Conservation (phyloP, 768 basidiomycete genomes). For the Sporobolomyces phaffii region DNA sequence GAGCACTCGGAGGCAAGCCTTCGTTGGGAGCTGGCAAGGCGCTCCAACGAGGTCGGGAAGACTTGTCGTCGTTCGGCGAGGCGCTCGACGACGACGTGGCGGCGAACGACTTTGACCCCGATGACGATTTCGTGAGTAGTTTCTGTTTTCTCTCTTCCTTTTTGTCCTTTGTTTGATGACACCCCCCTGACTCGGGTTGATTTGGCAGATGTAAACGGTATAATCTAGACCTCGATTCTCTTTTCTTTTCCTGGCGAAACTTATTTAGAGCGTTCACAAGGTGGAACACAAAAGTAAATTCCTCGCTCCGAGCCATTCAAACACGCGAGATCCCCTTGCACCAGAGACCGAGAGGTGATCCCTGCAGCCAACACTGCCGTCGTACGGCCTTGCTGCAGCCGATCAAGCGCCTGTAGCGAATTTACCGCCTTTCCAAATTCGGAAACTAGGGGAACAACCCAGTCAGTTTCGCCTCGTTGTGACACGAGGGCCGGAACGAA, state of each 20-base stretch:
- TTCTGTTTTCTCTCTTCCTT: slow-evolving; percentile 46
- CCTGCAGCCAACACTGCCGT: no score
- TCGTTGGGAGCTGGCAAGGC: slow-evolving; percentile 66
- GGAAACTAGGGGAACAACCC: no score
- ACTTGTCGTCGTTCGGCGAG: slow-evolving; percentile 64
- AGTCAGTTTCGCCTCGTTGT: no score
- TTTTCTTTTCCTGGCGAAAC: no score
- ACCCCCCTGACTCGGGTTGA: background rate
- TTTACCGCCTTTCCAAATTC: slow-evolving; percentile 5
- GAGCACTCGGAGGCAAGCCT: slow-evolving; percentile 74
- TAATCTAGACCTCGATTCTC: background rate
- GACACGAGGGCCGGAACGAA: no score
- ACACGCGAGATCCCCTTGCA: no score
- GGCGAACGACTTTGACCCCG: slow-evolving; percentile 15
- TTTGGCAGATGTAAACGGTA: background rate
- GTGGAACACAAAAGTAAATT: no score
- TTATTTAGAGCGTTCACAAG: no score
- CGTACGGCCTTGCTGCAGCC: no score
- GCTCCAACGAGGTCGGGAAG: slow-evolving; percentile 53
- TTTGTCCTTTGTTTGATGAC: slow-evolving; percentile 47
- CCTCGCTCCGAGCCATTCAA: no score
- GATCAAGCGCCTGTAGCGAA: background rate
- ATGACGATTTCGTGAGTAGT: slow-evolving; percentile 47
- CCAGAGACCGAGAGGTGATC: no score
- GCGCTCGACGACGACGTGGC: slow-evolving; percentile 63